phyloP scores from a whole-genome alignment of 345 rosid genomes.

The Populus tremula region DNA sequence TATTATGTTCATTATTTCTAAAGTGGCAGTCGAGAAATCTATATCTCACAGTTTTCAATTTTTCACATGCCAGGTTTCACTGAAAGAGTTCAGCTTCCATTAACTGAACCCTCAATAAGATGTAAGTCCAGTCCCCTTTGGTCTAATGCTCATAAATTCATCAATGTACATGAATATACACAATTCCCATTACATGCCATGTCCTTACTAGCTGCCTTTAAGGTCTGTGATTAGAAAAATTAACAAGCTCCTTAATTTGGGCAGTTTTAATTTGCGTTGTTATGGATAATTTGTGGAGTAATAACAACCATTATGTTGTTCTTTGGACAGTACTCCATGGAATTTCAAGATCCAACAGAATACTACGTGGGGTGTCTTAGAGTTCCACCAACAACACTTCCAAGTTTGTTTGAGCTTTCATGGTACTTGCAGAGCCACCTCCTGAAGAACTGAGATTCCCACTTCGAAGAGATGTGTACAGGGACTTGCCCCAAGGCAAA shows the following conservation, averaged over 20 bases:
- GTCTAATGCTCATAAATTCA: neutral
- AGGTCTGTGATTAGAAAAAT: neutral
- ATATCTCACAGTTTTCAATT: slow-evolving; percentile 12
- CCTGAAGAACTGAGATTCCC: slow-evolving; percentile 83
- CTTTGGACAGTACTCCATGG: slow-evolving; percentile 40
- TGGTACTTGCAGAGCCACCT: slow-evolving; percentile 89
- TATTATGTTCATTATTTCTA: slow-evolving; percentile 9
- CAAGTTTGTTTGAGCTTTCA: slow-evolving; percentile 70
- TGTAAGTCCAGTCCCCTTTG: slow-evolving; percentile 32
- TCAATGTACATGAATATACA: neutral
- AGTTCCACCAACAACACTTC: slow-evolving; percentile 56
- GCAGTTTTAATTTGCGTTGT: no score
- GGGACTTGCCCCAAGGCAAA: slow-evolving; percentile 80
- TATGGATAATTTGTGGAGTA: no score
- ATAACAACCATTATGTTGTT: neutral
- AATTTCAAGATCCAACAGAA: slow-evolving; percentile 87
- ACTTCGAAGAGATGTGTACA: slow-evolving; percentile 68
- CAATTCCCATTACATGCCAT: neutral
- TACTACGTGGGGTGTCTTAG: slow-evolving; percentile 64
- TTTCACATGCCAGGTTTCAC: slow-evolving; percentile 35
- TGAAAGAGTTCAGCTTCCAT: slow-evolving; percentile 61
- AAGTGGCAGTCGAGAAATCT: slow-evolving; percentile 23
- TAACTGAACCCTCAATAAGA: slow-evolving; percentile 53
- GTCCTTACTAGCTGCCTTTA: no score
- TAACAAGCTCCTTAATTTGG: neutral